These are phyloP conservation scores for Theileria luwenshuni DNA, from an alignment of 169 alveolate genomes.

Conservation along the genomic window DNA sequence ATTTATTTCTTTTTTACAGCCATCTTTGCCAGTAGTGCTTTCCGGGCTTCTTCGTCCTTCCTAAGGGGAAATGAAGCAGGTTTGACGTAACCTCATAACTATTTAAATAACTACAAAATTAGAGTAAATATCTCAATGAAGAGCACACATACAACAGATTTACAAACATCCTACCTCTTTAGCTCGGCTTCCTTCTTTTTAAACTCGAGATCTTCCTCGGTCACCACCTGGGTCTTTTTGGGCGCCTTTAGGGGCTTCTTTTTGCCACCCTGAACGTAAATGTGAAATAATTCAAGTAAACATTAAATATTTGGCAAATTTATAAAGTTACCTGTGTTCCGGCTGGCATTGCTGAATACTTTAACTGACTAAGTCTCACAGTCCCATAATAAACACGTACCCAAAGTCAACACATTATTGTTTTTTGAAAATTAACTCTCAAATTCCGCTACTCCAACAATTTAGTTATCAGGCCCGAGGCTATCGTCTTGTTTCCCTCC, in stretches of 20 bases:
- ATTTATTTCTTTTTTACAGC: constrained; percentile 65
- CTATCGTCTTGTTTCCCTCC: constrained; percentile 94
- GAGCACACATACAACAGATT: not conserved
- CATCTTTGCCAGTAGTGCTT: constrained; percentile 54
- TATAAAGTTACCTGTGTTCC: constrained; percentile 60
- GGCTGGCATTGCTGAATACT: constrained; percentile 67
- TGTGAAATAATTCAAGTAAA: not conserved
- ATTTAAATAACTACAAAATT: not conserved
- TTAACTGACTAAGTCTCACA: not conserved
- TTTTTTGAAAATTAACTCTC: not conserved
- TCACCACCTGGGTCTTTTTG: constrained; percentile 66
- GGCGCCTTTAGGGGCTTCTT: constrained; percentile 79
- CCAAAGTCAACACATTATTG: not conserved
- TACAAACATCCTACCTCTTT: constrained; percentile 40
- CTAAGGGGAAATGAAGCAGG: not conserved
- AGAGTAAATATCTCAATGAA: not conserved
- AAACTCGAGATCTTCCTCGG: constrained; percentile 77
- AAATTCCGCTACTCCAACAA: constrained; percentile 9
- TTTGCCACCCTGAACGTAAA: constrained; percentile 69
- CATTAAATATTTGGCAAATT: no score
- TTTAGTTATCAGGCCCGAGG: constrained; percentile 89
- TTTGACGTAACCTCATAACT: not conserved
- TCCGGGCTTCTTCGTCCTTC: constrained; percentile 61
- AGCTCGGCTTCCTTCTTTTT: constrained; percentile 75
- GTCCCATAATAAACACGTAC: no score